Base-by-base conservation (phyloP, 495 filamentous ascomycete genomes). In the Entonaema liquescens region DNA sequence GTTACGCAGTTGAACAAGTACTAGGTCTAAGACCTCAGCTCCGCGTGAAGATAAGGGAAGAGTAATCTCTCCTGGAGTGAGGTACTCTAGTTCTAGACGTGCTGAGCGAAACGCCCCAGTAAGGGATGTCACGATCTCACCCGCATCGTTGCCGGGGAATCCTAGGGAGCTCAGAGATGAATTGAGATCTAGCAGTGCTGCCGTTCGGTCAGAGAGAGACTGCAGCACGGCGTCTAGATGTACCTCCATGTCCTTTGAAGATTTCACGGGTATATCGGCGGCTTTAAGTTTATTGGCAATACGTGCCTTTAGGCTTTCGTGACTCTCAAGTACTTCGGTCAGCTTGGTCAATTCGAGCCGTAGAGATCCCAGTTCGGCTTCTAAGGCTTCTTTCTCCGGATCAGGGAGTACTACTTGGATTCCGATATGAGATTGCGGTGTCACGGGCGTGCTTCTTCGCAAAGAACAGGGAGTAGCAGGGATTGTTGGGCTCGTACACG, bases 1-100 rank as follows among this genome's bases (percentile, higher is more conserved):
- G 2, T 75, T 74, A 11, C 82, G 76, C 23, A 87, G 78, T 0
- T 81, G 78, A 4, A 61, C 68, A 1, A 86, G 77, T 0, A 86
- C 60, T 9, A 84, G 72, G 54, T 83, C 79, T 2, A 88, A 77
- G 0, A 87, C 74, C 49, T 82, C 79, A 71, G 82, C 65, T 76
- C 87, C 67, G 62, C 80, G 83, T 52, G 60, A 83, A 35, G 62
- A 81, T 57, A 80, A 82, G 35, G 67, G 87, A 17, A 73, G 82
- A 78, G 77, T 60, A 13, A 80, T 63, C 71, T 93, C 91, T 3
- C 90, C 90, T 0, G 91, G 91, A 0, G 88, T 82, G 2, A 89
- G 78, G 70, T 88, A 86, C 67, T 93, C 91, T 5, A 93, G 82
- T 26, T 89, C 85, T 1, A 93, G 80, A 3, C 90, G 86, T 3